Base-by-base conservation (phyloP, 176 grass and related monocot species). In the Tuctoria greenei region DNA sequence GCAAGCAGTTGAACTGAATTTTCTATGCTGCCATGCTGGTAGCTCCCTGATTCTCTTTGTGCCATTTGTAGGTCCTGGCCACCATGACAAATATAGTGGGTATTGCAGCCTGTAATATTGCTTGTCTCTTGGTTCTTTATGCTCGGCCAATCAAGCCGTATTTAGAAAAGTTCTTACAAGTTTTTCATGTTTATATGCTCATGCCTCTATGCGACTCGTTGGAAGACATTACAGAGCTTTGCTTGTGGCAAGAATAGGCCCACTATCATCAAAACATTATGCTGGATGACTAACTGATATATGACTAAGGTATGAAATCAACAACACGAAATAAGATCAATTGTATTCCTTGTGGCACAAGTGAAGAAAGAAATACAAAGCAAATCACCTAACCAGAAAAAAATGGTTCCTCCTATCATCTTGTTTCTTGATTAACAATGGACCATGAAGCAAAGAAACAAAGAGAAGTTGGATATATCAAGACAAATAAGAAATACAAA, bases 141-240 rank as follows among this genome's bases (percentile, higher is more conserved):
- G 41, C 67, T 67, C 8, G 7, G 25, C 75, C n/a, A 76, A 62
- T 38, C 25, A 75, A 40, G 31, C 10, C 14, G 17, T 42, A 58
- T 68, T n/a, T 81, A 42, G 68, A 40, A 38, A 69, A 43, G 25
- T 38, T 21, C 28, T 28, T 67, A n/a, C 50, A 79, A 59, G 36
- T 25, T 46, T 27, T 77, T 20, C 26, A 49, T 77, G 23, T 60
- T 72, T 72, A 21, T 50, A 51, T 82, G 59, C 7, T 49, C 24
- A 71, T 20, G 3, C 1, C 0, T 61, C 17, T n/a, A 4, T 40
- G 46, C 2, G 16, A 37, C 36, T 46, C 1, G 54, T 64, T 12
- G 36, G 11, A 21, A 24, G 52, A 18, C n/a, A 56, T 8, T 56
- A n/a, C n/a, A n/a, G n/a, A n/a, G n/a, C n/a, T n/a, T n/a, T n/a